Base-by-base conservation (phyloP, 1,284 basidiomycete species). In the Melampsora larici-populina region DNA sequence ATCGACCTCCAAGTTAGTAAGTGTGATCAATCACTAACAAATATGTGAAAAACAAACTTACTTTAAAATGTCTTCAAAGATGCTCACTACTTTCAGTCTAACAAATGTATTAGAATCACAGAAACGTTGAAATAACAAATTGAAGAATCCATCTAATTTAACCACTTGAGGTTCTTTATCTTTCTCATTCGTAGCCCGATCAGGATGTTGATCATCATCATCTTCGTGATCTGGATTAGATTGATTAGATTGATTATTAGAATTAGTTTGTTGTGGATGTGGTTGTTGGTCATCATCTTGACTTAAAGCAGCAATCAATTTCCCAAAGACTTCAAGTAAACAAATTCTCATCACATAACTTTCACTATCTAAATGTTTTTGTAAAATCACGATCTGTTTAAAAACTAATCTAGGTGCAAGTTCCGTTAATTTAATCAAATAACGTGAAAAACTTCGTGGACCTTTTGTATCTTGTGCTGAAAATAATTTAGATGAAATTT, bases 21-120 rank as follows among this genome's bases (percentile, higher is more conserved):
- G 17, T 36, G 18, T 31, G 26, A 11, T 31, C 11, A 24, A 48
- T 43, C 1, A 58, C 33, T 21, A 58, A 62, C 4, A 26, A 26
- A 55, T 55, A 55, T 29, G 18, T 7, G 7, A 33, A 63, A 63
- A 31, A n/a, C 18, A 17, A 86, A 29, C 86, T 83, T 80, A 87
- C 86, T 89, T 88, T 84, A 88, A 86, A 3, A 89, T 87, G 82
- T 89, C 90, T 43, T 88, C 86, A 73, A 96, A 86, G 0, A 93
- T 92, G 5, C 87, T 85, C 78, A 97, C 88, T 36, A 94, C 92
- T 83, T 94, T 97, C 78, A 89, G 89, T 67, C 95, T 91, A 43
- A 99, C 95, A 84, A 94, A 98, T 26, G 90, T 91, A 78, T 92
- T 93, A 21, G 92, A 85, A 83, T 99, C 97, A 78, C 96, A 88